These are phyloP conservation scores for Coemansia sp. DNA, from an alignment of 192 early-diverging fungal species.

Conservation along the genomic window DNA sequence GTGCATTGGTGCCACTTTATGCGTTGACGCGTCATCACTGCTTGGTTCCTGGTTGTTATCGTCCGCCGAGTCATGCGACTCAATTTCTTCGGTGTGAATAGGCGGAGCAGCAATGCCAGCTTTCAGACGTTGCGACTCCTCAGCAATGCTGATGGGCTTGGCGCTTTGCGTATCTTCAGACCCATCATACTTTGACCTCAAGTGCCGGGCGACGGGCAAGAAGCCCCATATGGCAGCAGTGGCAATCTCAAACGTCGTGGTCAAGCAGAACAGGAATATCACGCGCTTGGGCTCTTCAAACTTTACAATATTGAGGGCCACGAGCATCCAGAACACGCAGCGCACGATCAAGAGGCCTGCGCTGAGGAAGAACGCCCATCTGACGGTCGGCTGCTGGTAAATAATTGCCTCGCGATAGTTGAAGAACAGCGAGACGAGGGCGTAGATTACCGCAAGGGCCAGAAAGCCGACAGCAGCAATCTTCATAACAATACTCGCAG, in stretches of 20 bases:
- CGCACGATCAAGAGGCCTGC: slow-evolving; percentile 21
- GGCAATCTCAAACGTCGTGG: slow-evolving; percentile 30
- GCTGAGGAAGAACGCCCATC: slow-evolving; percentile 32
- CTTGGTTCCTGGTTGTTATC: neutral
- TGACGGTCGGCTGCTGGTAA: slow-evolving; percentile 45
- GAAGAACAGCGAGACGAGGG: slow-evolving; percentile 17
- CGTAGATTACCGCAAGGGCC: slow-evolving; percentile 20
- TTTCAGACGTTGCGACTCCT: slow-evolving; percentile 3
- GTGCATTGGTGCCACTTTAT: neutral
- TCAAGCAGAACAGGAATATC: slow-evolving; percentile 46
- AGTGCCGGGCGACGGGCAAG: slow-evolving; percentile 22
- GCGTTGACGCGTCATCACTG: slow-evolving; percentile 10
- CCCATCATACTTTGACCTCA: slow-evolving; percentile 13
- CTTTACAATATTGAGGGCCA: slow-evolving; percentile 27
- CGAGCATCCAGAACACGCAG: slow-evolving; percentile 50
- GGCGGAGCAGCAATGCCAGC: slow-evolving; percentile 10
- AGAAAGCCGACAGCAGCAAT: slow-evolving; percentile 41
- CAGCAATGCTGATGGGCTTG: slow-evolving; percentile 11
- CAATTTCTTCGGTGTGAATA: slow-evolving; percentile 4
- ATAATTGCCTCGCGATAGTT: slow-evolving; percentile 28
- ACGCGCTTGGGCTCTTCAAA: slow-evolving; percentile 36
- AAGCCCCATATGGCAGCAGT: slow-evolving; percentile 27
- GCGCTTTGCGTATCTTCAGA: slow-evolving; percentile 8
- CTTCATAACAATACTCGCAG: slow-evolving; percentile 25
- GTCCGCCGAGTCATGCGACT: neutral